These are phyloP conservation scores for Aspergillus sclerotiicarbonarius DNA, from an alignment of 495 filamentous ascomycete species.

Conservation along the genomic window DNA sequence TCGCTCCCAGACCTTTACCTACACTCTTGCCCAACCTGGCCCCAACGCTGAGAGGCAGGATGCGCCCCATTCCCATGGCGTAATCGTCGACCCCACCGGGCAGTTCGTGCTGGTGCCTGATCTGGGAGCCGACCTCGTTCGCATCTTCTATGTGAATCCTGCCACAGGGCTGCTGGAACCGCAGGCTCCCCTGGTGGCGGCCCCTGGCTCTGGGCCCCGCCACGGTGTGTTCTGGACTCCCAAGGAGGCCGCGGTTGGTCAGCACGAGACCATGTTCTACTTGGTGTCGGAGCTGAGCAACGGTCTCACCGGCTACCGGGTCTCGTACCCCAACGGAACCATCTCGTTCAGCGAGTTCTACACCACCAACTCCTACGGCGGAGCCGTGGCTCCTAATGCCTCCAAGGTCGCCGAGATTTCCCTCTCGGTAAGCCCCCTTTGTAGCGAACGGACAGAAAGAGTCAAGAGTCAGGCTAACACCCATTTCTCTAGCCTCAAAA, in stretches of 20 bases:
- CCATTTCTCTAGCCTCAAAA: constrained; percentile 20
- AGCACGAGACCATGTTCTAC: constrained; percentile 47
- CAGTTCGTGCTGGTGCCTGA: constrained; percentile 61
- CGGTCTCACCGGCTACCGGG: constrained; percentile 50
- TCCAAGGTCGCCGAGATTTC: constrained; percentile 57
- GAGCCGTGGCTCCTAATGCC: constrained; percentile 24
- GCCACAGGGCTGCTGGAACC: constrained; percentile 17
- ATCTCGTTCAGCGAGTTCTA: constrained; percentile 42
- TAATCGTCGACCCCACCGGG: constrained; percentile 59
- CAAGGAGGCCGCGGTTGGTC: constrained; percentile 9
- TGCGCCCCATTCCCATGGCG: constrained; percentile 60
- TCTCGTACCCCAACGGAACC: constrained; percentile 40
- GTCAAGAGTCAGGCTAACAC: background rate
- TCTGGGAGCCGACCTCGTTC: constrained; percentile 61
- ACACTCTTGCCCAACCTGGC: constrained; percentile 43
- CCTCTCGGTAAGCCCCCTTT: constrained; percentile 56
- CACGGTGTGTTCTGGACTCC: constrained; percentile 56
- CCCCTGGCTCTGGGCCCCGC: constrained; percentile 58
- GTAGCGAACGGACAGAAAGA: background rate
- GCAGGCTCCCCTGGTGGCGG: constrained; percentile 15
- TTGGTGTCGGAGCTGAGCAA: constrained; percentile 57
- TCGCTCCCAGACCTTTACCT: constrained; percentile 45
- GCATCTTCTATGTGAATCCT: constrained; percentile 50
- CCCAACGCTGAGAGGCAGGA: constrained; percentile 51
- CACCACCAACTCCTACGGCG: constrained; percentile 46